These are phyloP conservation scores for Cystobasidium slooffiae DNA, from an alignment of 1,284 basidiomycete genomes.

Conservation along the genomic window DNA sequence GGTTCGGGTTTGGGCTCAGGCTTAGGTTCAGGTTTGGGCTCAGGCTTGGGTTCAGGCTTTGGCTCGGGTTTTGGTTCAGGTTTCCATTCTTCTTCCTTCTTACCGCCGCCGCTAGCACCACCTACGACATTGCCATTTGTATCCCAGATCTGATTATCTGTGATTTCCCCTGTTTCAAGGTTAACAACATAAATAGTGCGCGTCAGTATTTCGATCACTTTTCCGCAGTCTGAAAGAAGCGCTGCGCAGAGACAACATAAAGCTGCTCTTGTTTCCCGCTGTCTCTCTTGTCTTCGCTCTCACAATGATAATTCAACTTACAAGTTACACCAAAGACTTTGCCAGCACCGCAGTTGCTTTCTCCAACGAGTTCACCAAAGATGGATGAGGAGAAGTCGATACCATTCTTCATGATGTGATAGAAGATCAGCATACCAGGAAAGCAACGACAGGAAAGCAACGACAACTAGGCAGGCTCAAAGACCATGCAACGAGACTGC, in stretches of 20 bases:
- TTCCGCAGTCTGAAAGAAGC: too few relatives aligned
- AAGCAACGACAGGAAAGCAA: too few relatives aligned
- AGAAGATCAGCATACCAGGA: too few relatives aligned
- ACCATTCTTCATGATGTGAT: slow-evolving; percentile 8
- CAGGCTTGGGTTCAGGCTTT: background rate
- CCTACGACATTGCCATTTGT: slow-evolving; percentile 22
- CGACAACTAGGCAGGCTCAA: too few relatives aligned
- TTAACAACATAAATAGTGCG: background rate
- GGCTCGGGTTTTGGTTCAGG: background rate
- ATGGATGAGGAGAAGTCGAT: slow-evolving; percentile 32
- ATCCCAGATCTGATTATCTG: slow-evolving; percentile 33
- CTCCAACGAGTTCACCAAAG: slow-evolving; percentile 29
- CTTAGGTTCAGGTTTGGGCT: background rate
- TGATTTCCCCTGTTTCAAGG: slow-evolving; percentile 23
- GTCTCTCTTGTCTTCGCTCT: too few relatives aligned
- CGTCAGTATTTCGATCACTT: too few relatives aligned
- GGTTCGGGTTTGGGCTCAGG: background rate
- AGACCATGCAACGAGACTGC: too few relatives aligned
- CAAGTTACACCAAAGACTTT: slow-evolving; percentile 21
- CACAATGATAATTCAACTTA: background rate
- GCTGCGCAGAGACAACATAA: too few relatives aligned
- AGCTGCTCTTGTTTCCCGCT: too few relatives aligned
- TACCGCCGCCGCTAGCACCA: background rate
- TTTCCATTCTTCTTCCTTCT: background rate
- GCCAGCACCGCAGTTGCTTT: slow-evolving; percentile 24